Percentiles rank a stretch among this genome's conserved stretches.
Evolutionary conservation across 306 rosid genomes (phyloP).

Genomic region (Prosopis cineraria): DNA sequence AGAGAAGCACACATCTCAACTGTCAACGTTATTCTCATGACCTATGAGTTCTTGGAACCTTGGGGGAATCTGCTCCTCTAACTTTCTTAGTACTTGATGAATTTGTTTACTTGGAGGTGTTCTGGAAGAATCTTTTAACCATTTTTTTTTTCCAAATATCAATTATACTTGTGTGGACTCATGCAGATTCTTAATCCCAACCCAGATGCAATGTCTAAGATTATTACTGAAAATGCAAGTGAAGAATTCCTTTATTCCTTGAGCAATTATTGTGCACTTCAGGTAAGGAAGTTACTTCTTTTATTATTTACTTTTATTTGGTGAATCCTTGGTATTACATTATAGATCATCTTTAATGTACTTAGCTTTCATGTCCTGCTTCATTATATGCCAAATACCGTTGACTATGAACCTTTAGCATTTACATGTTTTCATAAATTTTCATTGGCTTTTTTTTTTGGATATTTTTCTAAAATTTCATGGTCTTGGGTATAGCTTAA

Average conservation of each 20-base stretch:
- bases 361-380: background rate
- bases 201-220: slow-evolving; percentile 77
- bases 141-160: background rate
- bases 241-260: slow-evolving; percentile 63
- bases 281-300: slow-evolving; percentile 40
- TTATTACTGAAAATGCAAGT: slow-evolving; percentile 73
- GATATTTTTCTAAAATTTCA: slow-evolving; percentile 1
- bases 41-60: background rate
- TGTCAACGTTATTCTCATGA: background rate
- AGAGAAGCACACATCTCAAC: background rate
- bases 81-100: background rate
- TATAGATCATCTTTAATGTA: background rate
- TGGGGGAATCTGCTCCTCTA: background rate
- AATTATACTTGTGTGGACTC: slow-evolving; percentile 21
- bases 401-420: background rate
- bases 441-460: slow-evolving; percentile 9
- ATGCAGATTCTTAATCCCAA: slow-evolving; percentile 76
- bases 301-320: background rate
- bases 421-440: background rate
- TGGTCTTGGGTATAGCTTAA: background rate
- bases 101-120: background rate
- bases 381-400: background rate
- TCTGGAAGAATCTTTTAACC: background rate
- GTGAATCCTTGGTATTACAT: background rate
- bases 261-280: slow-evolving; percentile 81